Base-by-base conservation (phyloP, 2,329 filamentous ascomycete genomes). In the Chrysosphaeria jannelii region DNA sequence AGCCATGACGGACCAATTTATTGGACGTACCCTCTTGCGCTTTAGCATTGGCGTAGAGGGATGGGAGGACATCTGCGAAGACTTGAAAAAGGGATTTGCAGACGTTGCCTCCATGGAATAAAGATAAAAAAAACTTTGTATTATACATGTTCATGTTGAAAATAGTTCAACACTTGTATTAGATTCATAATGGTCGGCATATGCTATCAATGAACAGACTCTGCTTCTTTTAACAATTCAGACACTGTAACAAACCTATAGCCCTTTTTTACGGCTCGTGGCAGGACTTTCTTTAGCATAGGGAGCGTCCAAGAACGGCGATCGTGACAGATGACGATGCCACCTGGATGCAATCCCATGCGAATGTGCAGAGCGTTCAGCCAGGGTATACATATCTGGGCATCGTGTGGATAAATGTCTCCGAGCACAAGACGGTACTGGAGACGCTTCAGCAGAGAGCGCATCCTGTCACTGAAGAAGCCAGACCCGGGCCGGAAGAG, bases 31-130 rank as follows among this genome's bases (percentile, higher is more conserved):
- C 27, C 42, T 93, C 40, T 37, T 91, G 42, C 50, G 85, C 24
- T 47, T 97, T 14, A 91, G 79, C 41, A 47, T 91, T 16, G 85
- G 85, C 0, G 57, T 91, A 15, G 85, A 97, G 50, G 61, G 57
- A 22, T 70, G 71, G 52, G 70, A 85, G 42, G 85, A 93, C 46
- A 40, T 97, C 39, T 63, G 56, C 41, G 55, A 55, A 18, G 81
- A 93, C 48, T 40, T 93, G 20, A 35, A 65, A 26, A 51, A 55
- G 29, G 76, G 57, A 0, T 64, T 81, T 27, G 50, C 51, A 39
- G 55, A 51, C n/a, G n/a, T n/a, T n/a, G n/a, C n/a, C n/a, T n/a
- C n/a, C n/a, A n/a, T n/a, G n/a, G n/a, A n/a, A n/a, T n/a, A n/a
- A n/a, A n/a, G n/a, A n/a, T n/a, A n/a, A n/a, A n/a, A n/a, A n/a